Evolutionary conservation across 2,329 filamentous ascomycete species (phyloP).

Genomic region (Microdochium bolleyi): DNA sequence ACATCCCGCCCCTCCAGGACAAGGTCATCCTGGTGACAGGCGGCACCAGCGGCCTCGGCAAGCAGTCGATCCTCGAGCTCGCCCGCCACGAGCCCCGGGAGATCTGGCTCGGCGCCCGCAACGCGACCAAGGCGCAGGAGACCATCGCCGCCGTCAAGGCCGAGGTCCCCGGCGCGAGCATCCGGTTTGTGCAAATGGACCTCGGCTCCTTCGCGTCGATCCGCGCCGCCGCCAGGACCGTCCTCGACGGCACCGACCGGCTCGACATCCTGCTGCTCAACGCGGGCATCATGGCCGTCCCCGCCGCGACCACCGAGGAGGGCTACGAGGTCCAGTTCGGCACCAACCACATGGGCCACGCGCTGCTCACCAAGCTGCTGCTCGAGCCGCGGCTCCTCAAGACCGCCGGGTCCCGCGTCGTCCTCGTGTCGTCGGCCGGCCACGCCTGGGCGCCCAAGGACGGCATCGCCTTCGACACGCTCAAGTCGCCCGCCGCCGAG

Average conservation of each 20-base stretch:
- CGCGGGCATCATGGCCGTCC: conserved; percentile 24
- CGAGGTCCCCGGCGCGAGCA: not conserved
- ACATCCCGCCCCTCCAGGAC: conserved; percentile 21
- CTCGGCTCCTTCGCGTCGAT: conserved; percentile 24
- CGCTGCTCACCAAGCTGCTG: no score
- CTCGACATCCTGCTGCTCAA: conserved; percentile 27
- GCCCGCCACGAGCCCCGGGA: conserved; percentile 20
- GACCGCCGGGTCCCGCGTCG: no score
- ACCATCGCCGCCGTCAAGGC: conserved; percentile 14
- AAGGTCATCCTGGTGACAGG: conserved; percentile 28
- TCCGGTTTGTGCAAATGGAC: conserved; percentile 24
- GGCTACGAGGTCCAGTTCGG: conserved; percentile 35
- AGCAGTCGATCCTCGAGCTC: conserved; percentile 25
- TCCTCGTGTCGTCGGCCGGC: no score
- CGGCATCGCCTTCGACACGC: no score
- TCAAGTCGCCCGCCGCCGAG: no score
- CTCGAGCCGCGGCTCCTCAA: no score
- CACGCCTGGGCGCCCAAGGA: no score
- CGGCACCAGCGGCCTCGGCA: conserved; percentile 29
- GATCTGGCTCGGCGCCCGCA: conserved; percentile 16
- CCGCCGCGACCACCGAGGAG: conserved; percentile 23
- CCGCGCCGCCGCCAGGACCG: conserved; percentile 15
- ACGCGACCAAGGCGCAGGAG: conserved; percentile 17
- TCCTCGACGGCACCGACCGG: not conserved
- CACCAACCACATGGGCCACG: conserved; percentile 36